Evolutionary conservation across 345 rosid species (phyloP).

Genomic region (Anastatica hierochuntica): DNA sequence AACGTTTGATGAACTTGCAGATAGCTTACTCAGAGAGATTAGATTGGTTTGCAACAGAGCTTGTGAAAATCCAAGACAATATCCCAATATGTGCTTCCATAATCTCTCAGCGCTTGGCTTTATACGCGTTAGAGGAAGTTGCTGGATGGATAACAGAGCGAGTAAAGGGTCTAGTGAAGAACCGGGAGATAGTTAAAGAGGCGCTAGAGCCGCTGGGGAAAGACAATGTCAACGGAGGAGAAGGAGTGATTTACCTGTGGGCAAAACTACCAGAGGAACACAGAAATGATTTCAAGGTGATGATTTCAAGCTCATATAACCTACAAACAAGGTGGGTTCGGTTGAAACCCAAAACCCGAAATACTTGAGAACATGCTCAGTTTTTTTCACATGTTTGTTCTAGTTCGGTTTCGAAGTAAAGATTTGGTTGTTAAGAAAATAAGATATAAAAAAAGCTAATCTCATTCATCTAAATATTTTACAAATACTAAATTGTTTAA

Average conservation of each 20-base stretch:
- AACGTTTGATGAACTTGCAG: conserved; percentile 34
- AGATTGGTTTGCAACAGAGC: conserved; percentile 57
- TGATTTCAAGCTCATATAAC: too few relatives aligned
- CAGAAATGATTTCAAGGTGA: conserved; percentile 44
- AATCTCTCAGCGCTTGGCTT: conserved; percentile 73
- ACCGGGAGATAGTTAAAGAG: conserved; percentile 54
- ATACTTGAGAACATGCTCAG: too few relatives aligned
- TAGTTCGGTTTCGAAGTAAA: too few relatives aligned
- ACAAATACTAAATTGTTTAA: too few relatives aligned
- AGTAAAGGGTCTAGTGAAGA: conserved; percentile 69
- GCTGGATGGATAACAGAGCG: conserved; percentile 67
- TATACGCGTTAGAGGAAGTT: conserved; percentile 66
- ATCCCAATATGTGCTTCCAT: conserved; percentile 88
- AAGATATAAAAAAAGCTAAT: too few relatives aligned
- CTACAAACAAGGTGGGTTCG: too few relatives aligned
- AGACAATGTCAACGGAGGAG: conserved; percentile 76
- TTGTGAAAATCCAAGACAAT: conserved; percentile 84
- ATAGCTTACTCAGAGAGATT: conserved; percentile 83
- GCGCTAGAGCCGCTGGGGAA: conserved; percentile 79
- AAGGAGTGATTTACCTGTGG: conserved; percentile 97
- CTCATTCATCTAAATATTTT: too few relatives aligned
- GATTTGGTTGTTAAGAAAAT: too few relatives aligned
- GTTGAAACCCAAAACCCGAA: too few relatives aligned
- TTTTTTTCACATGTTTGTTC: too few relatives aligned
- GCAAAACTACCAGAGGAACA: conserved; percentile 62